These are phyloP conservation scores for Zygotorulaspora florentina DNA, from an alignment of 805 yeast genomes.

Conservation along the genomic window DNA sequence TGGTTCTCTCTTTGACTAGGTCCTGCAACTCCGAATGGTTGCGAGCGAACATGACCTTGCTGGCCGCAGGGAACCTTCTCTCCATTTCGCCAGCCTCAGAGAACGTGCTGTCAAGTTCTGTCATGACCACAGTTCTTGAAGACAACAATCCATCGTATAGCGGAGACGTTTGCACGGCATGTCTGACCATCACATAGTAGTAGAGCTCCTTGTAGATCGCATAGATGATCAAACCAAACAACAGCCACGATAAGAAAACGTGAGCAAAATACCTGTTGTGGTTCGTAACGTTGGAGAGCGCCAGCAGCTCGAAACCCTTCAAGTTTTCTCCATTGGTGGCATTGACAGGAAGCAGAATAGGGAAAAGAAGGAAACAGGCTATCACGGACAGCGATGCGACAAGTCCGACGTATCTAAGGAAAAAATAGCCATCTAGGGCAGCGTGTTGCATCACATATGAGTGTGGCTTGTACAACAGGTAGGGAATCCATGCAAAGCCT, in stretches of 20 bases:
- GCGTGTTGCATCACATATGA: conserved; percentile 61
- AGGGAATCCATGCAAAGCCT: conserved; percentile 59
- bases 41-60: conserved; percentile 59
- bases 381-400: conserved; percentile 49
- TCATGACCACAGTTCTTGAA: conserved; percentile 67
- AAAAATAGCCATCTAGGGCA: conserved; percentile 75
- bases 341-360: conserved; percentile 67
- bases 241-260: conserved; percentile 69
- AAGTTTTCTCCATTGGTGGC: conserved; percentile 60
- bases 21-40: conserved; percentile 55
- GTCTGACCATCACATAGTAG: conserved; percentile 67
- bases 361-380: conserved; percentile 57
- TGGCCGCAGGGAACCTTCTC: conserved; percentile 59
- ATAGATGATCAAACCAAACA: conserved; percentile 61
- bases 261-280: conserved; percentile 70
- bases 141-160: conserved; percentile 63
- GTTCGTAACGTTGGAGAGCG: conserved; percentile 58
- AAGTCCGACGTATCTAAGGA: conserved; percentile 57
- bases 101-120: conserved; percentile 55
- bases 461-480: conserved; percentile 51
- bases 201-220: conserved; percentile 70
- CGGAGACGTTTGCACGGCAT: conserved; percentile 69
- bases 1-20: conserved; percentile 57
- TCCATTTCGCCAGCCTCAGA: conserved; percentile 49
- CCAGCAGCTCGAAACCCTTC: conserved; percentile 59